Conservation (phyloP, 495 filamentous ascomycete species). For the Staphylotrichum longicolle region DNA sequence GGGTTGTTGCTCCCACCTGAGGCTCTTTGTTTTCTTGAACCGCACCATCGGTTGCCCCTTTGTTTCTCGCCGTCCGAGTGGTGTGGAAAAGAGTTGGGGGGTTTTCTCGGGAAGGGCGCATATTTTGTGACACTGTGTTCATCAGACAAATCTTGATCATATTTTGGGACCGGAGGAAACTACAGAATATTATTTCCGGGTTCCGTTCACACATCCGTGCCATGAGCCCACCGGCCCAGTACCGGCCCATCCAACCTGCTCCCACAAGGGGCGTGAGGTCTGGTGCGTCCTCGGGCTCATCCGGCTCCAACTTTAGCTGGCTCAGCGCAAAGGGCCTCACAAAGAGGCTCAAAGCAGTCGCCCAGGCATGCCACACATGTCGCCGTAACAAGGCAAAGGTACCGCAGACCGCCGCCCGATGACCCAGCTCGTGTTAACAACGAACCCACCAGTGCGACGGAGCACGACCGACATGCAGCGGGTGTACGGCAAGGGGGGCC, state of each 20-base stretch:
- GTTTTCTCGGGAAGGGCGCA: too few species aligned
- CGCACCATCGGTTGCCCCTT: too few species aligned
- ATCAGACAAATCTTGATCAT: too few species aligned
- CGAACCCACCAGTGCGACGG: slow-evolving; percentile 28
- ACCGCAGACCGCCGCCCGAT: background rate
- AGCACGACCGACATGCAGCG: slow-evolving; percentile 28
- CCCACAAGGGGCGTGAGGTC: slow-evolving; percentile 13
- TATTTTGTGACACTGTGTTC: too few species aligned
- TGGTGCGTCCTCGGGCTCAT: slow-evolving; percentile 6
- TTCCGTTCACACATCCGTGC: background rate
- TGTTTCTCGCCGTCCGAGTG: too few species aligned
- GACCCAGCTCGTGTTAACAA: background rate
- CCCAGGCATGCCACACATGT: slow-evolving; percentile 31
- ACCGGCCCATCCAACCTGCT: slow-evolving; percentile 25
- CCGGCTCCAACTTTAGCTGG: background rate
- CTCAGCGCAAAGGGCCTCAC: slow-evolving; percentile 18
- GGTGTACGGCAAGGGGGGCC: slow-evolving; percentile 21
- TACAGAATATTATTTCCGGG: too few species aligned
- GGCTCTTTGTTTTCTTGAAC: too few species aligned
- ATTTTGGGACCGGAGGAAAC: too few species aligned
- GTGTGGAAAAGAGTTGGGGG: too few species aligned
- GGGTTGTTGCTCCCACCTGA: too few species aligned
- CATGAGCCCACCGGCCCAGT: slow-evolving; percentile 17
- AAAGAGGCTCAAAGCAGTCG: slow-evolving; percentile 28
- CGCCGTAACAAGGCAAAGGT: slow-evolving; percentile 29